Base-by-base conservation (phyloP, 2,329 filamentous ascomycete species). In the Tolypocladium tropicale region DNA sequence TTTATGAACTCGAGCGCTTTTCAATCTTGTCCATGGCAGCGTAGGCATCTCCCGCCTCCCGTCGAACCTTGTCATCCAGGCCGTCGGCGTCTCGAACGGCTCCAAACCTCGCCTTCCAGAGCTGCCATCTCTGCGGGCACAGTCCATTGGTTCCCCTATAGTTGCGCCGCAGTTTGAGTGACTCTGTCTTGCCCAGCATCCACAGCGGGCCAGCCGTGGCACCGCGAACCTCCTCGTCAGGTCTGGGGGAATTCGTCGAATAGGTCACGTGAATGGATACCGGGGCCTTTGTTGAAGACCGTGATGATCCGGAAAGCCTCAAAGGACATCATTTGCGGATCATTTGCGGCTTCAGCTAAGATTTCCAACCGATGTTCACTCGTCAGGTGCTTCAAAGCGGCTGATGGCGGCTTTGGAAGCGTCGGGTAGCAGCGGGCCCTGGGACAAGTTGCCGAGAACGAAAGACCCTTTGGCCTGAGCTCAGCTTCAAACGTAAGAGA, bases 401-500 rank as follows among this genome's bases (percentile, higher is more conserved):
- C 66, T n/a, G n/a, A n/a, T n/a, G n/a, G n/a, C n/a, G n/a, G n/a
- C n/a, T n/a, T n/a, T n/a, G n/a, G n/a, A n/a, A n/a, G n/a, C n/a
- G n/a, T n/a, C n/a, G n/a, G n/a, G n/a, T n/a, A n/a, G n/a, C n/a
- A n/a, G n/a, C n/a, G n/a, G n/a, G n/a, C n/a, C n/a, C n/a, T n/a
- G n/a, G n/a, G n/a, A n/a, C n/a, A n/a, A n/a, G n/a, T n/a, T n/a
- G n/a, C n/a, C n/a, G n/a, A n/a, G n/a, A n/a, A n/a, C n/a, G n/a
- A n/a, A n/a, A n/a, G n/a, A n/a, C n/a, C n/a, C n/a, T n/a, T n/a
- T n/a, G n/a, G n/a, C n/a, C n/a, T n/a, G 1, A 72, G 61, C 32
- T 72, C 70, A 0, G 68, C 67, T 21, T 72, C 67, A 30, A 63
- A 71, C 0, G 69, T 72, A 2, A 63, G 56, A 0, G 65, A 66